phyloP scores from a whole-genome alignment of 1,284 basidiomycete genomes.

The Neolentinus lepideus region DNA sequence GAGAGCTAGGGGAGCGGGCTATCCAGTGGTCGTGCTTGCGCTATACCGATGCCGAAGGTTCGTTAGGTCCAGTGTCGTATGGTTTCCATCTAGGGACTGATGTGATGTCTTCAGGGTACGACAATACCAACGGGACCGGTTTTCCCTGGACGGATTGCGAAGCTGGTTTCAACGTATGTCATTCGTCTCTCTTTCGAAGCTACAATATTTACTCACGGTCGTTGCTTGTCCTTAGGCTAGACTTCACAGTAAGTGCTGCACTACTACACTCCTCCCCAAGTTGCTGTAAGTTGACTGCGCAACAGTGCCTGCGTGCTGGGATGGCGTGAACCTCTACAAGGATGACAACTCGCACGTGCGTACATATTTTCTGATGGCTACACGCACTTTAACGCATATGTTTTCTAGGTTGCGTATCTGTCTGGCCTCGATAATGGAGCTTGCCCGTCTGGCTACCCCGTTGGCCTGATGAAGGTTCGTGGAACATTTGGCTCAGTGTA shows the following conservation, averaged over 20 bases:
- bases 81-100: too few species aligned
- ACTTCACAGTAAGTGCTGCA: not conserved
- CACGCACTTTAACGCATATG: conserved; percentile 9
- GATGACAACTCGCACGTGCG: not conserved
- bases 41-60: conserved; percentile 19
- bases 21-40: conserved; percentile 34
- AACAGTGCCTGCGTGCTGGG: conserved; percentile 42
- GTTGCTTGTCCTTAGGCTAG: not conserved
- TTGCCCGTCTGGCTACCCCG: conserved; percentile 38
- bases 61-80: too few species aligned
- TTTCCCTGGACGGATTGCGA: conserved; percentile 38
- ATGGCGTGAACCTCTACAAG: conserved; percentile 25
- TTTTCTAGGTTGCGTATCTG: conserved; percentile 27
- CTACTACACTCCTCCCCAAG: not conserved
- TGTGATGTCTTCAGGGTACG: conserved; percentile 1
- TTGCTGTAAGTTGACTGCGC: not conserved
- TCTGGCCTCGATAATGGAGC: conserved; percentile 32
- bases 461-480: conserved; percentile 32
- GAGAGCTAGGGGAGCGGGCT: conserved; percentile 31
- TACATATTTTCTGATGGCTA: conserved; percentile 19
- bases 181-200: not conserved
- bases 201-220: not conserved
- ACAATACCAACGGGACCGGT: conserved; percentile 9
- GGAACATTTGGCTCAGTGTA: not conserved
- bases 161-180: conserved; percentile 27